Base-by-base conservation (phyloP, 495 filamentous ascomycete species). In the Hypoxylon perforatum region DNA sequence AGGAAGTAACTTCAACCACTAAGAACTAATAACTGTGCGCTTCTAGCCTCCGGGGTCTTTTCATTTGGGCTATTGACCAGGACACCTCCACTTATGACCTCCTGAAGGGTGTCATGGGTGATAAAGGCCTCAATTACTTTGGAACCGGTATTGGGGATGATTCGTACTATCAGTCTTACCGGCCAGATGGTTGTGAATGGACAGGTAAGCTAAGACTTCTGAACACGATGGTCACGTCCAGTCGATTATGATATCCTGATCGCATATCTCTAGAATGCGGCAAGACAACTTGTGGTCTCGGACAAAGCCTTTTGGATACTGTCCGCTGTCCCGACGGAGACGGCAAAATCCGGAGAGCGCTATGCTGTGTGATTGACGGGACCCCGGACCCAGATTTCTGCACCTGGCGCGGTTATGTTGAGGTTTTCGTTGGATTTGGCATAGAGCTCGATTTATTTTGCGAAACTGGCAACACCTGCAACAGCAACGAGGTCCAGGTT, bases 61-160 rank as follows among this genome's bases (percentile, higher is more conserved):
- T 81, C 73, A 71, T 80, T 1, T 80, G 76, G 77, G 72, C 76
- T 2, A 62, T 76, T 15, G 71, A 73, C 45, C 61, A 69, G 2
- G 75, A 75, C 54, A 55, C 51, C 30, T 22, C 19, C 36, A 23
- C n/a, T 45, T 1, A 21, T 22, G 35, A 57, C 17, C 36, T 42
- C 35, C 41, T 57, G 36, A 41, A 25, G 19, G 35, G 21, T 18
- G 14, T 57, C 12, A 23, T 57, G n/a, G 53, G 53, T 21, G 36
- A 57, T 38, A 38, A 38, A 2, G 35, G 35, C 14, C 14, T 38
- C 10, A 38, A 38, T 10, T 38, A 38, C 14, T 38, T 38, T 38
- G 3, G 3, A 38, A n/a, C 2, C 14, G 35, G 35, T 10, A 38
- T 38, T 38, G 35, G 35, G 14, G 35, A 38, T 10, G 35, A 38